phyloP scores from a whole-genome alignment of 192 early-diverging fungal genomes.

The Radiomyces spectabilis region DNA sequence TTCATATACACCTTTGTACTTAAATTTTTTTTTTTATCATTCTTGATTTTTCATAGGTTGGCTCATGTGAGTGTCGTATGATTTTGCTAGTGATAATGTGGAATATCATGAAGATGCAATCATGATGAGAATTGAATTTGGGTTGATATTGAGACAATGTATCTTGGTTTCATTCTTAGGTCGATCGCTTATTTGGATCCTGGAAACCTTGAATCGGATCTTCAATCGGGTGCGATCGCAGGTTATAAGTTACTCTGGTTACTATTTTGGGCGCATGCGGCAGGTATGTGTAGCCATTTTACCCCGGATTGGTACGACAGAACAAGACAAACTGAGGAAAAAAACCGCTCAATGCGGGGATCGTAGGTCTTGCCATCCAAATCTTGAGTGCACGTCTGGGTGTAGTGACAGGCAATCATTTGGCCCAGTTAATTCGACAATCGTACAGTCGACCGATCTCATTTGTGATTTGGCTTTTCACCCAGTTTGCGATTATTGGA shows the following conservation, averaged over 20 bases:
- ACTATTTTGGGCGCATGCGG: conserved; percentile 53
- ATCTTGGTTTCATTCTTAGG: conserved; percentile 11
- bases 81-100: background rate
- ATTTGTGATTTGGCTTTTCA: conserved; percentile 48
- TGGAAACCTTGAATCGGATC: conserved; percentile 62
- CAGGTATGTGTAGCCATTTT: too few species aligned
- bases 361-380: conserved; percentile 48
- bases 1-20: background rate
- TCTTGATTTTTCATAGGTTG: too few species aligned
- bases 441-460: conserved; percentile 41
- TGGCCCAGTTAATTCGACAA: conserved; percentile 43
- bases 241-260: conserved; percentile 62
- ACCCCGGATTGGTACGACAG: background rate
- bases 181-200: conserved; percentile 65
- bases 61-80: conserved; percentile 20
- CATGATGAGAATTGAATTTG: too few species aligned
- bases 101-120: too few species aligned
- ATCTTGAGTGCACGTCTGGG: conserved; percentile 53
- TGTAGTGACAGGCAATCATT: conserved; percentile 55
- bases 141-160: too few species aligned
- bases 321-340: background rate
- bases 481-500: conserved; percentile 61
- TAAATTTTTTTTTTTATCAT: background rate
- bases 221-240: conserved; percentile 62
- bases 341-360: background rate